These are phyloP conservation scores for Schwanniomyces polymorphus DNA, from an alignment of 805 yeast species.

Conservation along the genomic window DNA sequence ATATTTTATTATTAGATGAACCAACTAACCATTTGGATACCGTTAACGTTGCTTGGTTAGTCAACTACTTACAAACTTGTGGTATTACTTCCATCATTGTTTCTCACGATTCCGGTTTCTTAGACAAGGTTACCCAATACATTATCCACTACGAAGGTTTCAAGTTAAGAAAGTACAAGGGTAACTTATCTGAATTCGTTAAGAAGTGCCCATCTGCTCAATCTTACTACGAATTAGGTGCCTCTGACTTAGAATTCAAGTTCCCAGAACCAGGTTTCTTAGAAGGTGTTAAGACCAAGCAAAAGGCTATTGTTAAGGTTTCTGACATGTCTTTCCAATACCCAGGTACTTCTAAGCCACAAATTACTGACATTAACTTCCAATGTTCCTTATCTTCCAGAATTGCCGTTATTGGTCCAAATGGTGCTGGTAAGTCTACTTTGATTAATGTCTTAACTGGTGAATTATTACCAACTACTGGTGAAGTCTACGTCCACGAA, in stretches of 20 bases:
- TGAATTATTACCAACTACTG: constrained; percentile 96
- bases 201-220: constrained; percentile 98
- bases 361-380: constrained; percentile 87
- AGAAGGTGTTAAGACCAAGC: constrained; percentile 99
- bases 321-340: constrained; percentile 98
- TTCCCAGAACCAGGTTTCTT: constrained; percentile 99
- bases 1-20: constrained; percentile 96
- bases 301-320: constrained; percentile 99
- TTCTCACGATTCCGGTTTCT: constrained; percentile 99
- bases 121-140: constrained; percentile 96
- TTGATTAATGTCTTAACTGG: constrained; percentile 98
- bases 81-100: constrained; percentile 98
- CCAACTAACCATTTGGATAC: constrained; percentile 99
- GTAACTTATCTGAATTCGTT: constrained; percentile 98
- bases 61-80: constrained; percentile 97
- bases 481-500: constrained; percentile 99
- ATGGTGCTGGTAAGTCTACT: constrained; percentile 99
- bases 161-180: constrained; percentile 99
- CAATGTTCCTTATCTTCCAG: constrained; percentile 99
- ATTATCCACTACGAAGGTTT: constrained; percentile 99
- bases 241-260: constrained; percentile 92
- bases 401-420: constrained; percentile 99
- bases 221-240: constrained; percentile 98
- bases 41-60: constrained; percentile 99
- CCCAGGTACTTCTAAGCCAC: constrained; percentile 98